Percentiles rank a stretch among this genome's conserved stretches.
Conservation (phyloP, 2,329 filamentous ascomycete species). For the Ramularia endophylla region DNA sequence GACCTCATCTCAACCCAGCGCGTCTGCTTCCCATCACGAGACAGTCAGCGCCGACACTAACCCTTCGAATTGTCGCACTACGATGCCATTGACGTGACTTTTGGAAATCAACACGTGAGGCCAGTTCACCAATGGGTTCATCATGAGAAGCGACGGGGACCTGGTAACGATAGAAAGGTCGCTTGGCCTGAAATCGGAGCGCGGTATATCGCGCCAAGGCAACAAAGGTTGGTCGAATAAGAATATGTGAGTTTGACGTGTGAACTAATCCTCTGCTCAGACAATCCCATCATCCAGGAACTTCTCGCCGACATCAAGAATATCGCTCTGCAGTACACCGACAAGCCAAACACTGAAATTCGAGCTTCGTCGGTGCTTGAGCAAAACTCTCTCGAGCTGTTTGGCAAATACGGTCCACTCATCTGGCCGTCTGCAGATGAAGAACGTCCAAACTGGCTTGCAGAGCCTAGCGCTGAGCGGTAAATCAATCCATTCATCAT, state of each 20-base stretch:
- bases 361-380: slow-evolving; percentile 11
- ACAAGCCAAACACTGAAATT: slow-evolving; percentile 10
- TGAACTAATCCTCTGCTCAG: not conserved
- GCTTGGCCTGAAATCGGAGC: slow-evolving; percentile 13
- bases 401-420: slow-evolving; percentile 9
- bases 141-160: slow-evolving; percentile 5
- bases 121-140: too few species aligned
- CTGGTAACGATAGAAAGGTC: slow-evolving; percentile 13
- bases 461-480: slow-evolving; percentile 7
- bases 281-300: slow-evolving; percentile 6
- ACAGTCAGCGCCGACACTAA: too few species aligned
- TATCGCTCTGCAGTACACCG: slow-evolving; percentile 11
- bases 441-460: slow-evolving; percentile 11
- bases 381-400: slow-evolving; percentile 8
- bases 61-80: too few species aligned
- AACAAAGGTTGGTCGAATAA: slow-evolving; percentile 8
- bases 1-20: too few species aligned
- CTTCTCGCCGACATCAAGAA: slow-evolving; percentile 12
- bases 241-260: not conserved
- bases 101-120: too few species aligned
- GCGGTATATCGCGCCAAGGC: slow-evolving; percentile 13
- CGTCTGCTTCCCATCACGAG: too few species aligned
- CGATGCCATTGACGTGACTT: too few species aligned
- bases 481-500: too few species aligned
- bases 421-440: slow-evolving; percentile 13